Base-by-base conservation (phyloP, 345 rosid genomes). In the Populus ilicifolia region DNA sequence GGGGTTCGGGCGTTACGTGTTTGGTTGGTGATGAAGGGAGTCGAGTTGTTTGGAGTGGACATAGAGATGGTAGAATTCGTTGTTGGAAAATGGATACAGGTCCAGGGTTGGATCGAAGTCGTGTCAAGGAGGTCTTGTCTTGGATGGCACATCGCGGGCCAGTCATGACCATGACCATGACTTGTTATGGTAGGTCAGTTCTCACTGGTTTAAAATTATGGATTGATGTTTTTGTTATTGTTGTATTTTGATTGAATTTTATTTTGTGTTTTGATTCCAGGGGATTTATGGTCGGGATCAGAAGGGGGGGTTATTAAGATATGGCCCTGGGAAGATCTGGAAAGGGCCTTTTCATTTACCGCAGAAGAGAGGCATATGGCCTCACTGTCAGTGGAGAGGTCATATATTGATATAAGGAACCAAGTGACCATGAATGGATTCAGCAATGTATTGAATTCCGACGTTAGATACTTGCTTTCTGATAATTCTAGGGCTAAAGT, bases 311-410 rank as follows among this genome's bases (percentile, higher is more conserved):
- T 81, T 59, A 83, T 96, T 25, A 94, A 83, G 89, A 87, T 94
- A 67, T 96, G 99, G 98, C 95, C 97, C 3, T 94, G 98, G 98
- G 98, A 96, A 76, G 85, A 93, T 72, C 87, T 96, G 81, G 98
- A 90, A 71, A 94, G 90, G 81, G 90, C 97, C 59, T 93, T 92
- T 54, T 89, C 97, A 20, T 90, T 94, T 70, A 86, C 89, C 63
- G 80, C 88, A 46, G 98, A 88, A 80, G 98, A 94, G 83, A 91
- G 87, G 62, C 97, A 91, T 84, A 90, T 94, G 98, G 97, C 98
- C 66, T 91, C 96, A 70, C 85, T 94, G 73, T 85, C 90, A 75
- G 89, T 94, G 63, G 99, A 96, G 87, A 90, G 97, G 84, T 92
- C 98, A n/a, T 89, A 85, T 80, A 81, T 94, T 75, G 99, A 96